These are phyloP conservation scores for Hypholoma fasciculare DNA, from an alignment of 768 basidiomycete genomes.

Conservation along the genomic window DNA sequence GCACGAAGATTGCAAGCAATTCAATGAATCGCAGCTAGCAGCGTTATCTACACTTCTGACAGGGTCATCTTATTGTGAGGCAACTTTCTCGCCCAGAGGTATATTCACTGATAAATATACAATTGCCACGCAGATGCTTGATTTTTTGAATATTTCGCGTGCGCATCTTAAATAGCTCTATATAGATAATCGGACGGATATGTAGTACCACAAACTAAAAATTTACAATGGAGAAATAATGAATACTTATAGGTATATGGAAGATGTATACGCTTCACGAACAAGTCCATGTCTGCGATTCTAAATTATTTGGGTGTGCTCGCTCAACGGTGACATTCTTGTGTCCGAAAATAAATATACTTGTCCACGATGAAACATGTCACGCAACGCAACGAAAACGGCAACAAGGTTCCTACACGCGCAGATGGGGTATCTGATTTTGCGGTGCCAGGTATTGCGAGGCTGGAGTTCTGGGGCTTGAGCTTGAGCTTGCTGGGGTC, in stretches of 20 bases:
- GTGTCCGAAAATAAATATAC: not conserved
- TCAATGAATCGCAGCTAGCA: conserved; percentile 81
- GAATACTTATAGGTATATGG: conserved; percentile 7
- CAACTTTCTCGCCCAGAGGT: not conserved
- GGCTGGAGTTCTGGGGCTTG: conserved; percentile 24
- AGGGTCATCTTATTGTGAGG: conserved; percentile 82
- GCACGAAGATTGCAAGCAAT: conserved; percentile 86
- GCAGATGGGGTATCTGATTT: conserved; percentile 40
- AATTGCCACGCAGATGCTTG: not conserved
- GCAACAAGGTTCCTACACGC: conserved; percentile 27
- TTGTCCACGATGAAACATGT: not conserved
- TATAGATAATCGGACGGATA: not conserved
- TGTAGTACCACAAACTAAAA: conserved; percentile 5
- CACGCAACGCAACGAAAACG: conserved; percentile 10
- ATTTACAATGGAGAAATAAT: conserved; percentile 6
- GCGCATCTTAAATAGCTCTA: not conserved
- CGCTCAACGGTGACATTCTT: not conserved
- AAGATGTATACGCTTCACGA: conserved; percentile 1
- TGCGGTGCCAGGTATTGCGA: conserved; percentile 33
- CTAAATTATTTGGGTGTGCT: not conserved
- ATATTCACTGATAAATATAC: not conserved
- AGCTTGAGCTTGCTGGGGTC: conserved; percentile 20
- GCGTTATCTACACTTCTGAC: conserved; percentile 83
- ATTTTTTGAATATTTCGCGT: not conserved
- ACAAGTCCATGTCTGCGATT: not conserved